These are phyloP conservation scores for Alloascoidea africana DNA, from an alignment of 805 yeast species.

Conservation along the genomic window DNA sequence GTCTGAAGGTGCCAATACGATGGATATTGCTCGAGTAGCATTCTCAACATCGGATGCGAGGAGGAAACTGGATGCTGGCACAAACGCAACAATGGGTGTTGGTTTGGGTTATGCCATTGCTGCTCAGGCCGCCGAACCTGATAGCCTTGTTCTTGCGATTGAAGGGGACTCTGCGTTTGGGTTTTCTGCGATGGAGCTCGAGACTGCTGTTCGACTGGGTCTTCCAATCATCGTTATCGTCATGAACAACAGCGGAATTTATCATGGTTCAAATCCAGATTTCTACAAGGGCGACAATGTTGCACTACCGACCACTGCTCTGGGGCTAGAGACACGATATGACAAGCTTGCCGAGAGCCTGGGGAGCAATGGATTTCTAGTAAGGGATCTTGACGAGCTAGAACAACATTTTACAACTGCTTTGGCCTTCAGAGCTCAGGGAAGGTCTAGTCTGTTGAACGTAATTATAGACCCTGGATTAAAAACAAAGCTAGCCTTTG, in stretches of 20 bases:
- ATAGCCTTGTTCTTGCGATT: conserved; percentile 34
- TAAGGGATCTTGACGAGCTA: conserved; percentile 26
- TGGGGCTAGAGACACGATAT: conserved; percentile 39
- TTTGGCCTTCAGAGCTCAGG: conserved; percentile 20
- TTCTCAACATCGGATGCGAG: conserved; percentile 38
- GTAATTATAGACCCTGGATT: conserved; percentile 47
- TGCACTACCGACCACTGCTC: conserved; percentile 42
- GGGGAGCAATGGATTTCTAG: conserved; percentile 41
- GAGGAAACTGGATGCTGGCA: conserved; percentile 53
- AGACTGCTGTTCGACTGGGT: conserved; percentile 41
- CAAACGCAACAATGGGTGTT: conserved; percentile 68
- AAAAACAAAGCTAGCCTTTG: conserved; percentile 40
- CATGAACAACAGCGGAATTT: conserved; percentile 65
- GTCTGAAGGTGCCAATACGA: conserved; percentile 66
- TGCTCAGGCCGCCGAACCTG: conserved; percentile 31
- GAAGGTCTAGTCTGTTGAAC: conserved; percentile 33
- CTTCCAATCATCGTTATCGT: conserved; percentile 42
- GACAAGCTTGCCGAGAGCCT: conserved; percentile 38
- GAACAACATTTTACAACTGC: conserved; percentile 16
- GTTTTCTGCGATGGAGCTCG: conserved; percentile 58
- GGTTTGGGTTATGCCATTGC: conserved; percentile 61
- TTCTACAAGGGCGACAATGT: conserved; percentile 11
- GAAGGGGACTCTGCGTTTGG: conserved; percentile 76
- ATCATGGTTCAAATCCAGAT: conserved; percentile 37
- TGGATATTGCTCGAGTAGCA: conserved; percentile 54